Base-by-base conservation (phyloP, 805 yeast species). In the Ogataea pilisensis region DNA sequence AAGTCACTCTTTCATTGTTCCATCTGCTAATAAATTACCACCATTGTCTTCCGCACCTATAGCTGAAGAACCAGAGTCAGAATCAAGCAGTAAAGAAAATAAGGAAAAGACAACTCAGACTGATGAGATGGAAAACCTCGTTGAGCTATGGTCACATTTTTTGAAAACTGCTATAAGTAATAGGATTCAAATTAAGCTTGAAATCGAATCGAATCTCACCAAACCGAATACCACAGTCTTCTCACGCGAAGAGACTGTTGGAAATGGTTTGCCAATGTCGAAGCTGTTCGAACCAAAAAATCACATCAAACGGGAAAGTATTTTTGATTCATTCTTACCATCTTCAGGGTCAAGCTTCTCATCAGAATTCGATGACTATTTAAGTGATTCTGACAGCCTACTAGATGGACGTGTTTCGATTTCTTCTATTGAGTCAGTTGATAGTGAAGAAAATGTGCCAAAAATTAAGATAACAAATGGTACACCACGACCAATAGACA, bases 151-250 rank as follows among this genome's bases (percentile, higher is more conserved):
- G 66, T 37, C 43, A 3, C 61, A 60, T 27, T 57, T 54, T 38
- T 31, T 62, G 31, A 54, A 51, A 37, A 39, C 41, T 5, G 51
- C 49, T 11, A 45, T 62, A 16, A 44, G 44, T 18, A 54, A 50
- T 33, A 51, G 65, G 29, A 52, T 62, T 25, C 54, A 48, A 29
- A 51, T 61, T 46, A 57, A 59, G 21, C 26, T 60, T 11, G 63
- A 58, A 31, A 42, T 60, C 29, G 44, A 42, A 13, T 44, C 36
- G 18, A 33, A 33, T 16, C 34, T 49, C 5, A 34, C 43, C 7
- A 41, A 30, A 13, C 40, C 42, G 8, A 34, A 4, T 20, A 14
- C 8, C 6, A 8, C 11, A 9, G 14, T 9, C 14, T 9, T 5
- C 11, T 22, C 8, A 9, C 6, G 4, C 19, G 16, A 4, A 16